Evolutionary conservation across 2,329 filamentous ascomycete species (phyloP).

Genomic region (Colletotrichum sp.): DNA sequence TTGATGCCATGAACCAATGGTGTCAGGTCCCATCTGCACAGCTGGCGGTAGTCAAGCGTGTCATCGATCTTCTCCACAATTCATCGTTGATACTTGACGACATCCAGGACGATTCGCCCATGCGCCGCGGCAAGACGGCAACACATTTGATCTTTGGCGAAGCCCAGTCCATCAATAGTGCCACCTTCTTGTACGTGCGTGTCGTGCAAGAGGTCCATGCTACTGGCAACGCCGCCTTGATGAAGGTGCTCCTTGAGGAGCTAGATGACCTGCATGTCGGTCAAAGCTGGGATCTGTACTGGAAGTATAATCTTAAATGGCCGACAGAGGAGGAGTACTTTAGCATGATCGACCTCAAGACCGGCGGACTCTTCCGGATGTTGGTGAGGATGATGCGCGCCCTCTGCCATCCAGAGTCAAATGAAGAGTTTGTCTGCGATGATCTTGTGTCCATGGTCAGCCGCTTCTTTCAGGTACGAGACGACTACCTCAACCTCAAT

Average conservation of each 20-base stretch:
- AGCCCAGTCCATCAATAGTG: slow-evolving; percentile 39
- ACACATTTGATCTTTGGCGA: slow-evolving; percentile 39
- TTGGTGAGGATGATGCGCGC: slow-evolving; percentile 19
- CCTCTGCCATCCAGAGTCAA: background rate
- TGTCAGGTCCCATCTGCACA: background rate
- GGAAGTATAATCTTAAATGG: slow-evolving; percentile 22
- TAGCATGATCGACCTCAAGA: slow-evolving; percentile 30
- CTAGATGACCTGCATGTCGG: slow-evolving; percentile 26
- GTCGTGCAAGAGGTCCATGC: slow-evolving; percentile 23
- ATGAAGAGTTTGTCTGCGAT: background rate
- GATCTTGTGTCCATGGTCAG: slow-evolving; percentile 24
- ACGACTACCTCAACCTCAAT: slow-evolving; percentile 35
- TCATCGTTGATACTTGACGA: slow-evolving; percentile 34
- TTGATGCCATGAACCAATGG: background rate
- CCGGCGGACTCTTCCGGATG: slow-evolving; percentile 26
- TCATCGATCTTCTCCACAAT: background rate
- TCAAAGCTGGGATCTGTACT: slow-evolving; percentile 31
- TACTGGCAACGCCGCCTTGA: background rate
- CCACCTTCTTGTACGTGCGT: slow-evolving; percentile 30
- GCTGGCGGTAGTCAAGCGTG: background rate
- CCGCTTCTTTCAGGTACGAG: slow-evolving; percentile 34
- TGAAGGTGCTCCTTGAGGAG: slow-evolving; percentile 28
- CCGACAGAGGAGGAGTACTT: slow-evolving; percentile 30
- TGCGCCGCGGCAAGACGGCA: slow-evolving; percentile 36
- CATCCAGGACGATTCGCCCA: slow-evolving; percentile 37